A percentile compares a stretch with the other conserved stretches of the same genome.
Evolutionary conservation across 345 rosid species (phyloP).

Genomic region (Clarkia xantiana): DNA sequence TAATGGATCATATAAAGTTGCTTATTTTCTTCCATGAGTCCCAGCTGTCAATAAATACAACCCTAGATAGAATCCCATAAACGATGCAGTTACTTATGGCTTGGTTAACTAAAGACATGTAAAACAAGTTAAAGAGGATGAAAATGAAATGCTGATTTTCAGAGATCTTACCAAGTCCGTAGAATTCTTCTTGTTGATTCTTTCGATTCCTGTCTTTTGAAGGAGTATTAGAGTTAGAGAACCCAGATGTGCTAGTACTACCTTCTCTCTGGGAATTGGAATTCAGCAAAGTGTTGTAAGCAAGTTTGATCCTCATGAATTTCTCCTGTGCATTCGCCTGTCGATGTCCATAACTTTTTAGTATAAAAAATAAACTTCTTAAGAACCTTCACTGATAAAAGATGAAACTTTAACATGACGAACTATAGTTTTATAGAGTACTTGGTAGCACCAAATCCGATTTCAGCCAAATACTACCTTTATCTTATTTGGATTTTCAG

Average conservation of each 20-base stretch:
- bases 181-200: slow-evolving; percentile 52
- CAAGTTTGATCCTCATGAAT: slow-evolving; percentile 51
- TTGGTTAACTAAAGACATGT: neutral
- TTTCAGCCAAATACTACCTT: no score
- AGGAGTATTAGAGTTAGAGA: slow-evolving; percentile 29
- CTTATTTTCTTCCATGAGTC: no score
- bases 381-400: neutral
- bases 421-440: neutral
- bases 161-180: slow-evolving; percentile 65
- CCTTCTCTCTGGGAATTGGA: slow-evolving; percentile 23
- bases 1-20: no score
- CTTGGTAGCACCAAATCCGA: no score
- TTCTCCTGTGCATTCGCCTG: slow-evolving; percentile 74
- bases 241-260: slow-evolving; percentile 33
- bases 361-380: neutral
- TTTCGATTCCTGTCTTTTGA: slow-evolving; percentile 23
- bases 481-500: no score
- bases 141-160: neutral
- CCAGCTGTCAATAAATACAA: no score
- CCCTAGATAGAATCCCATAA: neutral
- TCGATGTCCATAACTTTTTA: slow-evolving; percentile 11
- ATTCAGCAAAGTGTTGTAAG: slow-evolving; percentile 50
- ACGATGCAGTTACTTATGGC: neutral
- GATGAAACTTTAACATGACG: neutral
- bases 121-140: neutral